A percentile compares a stretch with the other conserved stretches of the same genome.
These are phyloP conservation scores for Canavalia gladiata DNA, from an alignment of 306 rosid genomes.

Conservation along the genomic window DNA sequence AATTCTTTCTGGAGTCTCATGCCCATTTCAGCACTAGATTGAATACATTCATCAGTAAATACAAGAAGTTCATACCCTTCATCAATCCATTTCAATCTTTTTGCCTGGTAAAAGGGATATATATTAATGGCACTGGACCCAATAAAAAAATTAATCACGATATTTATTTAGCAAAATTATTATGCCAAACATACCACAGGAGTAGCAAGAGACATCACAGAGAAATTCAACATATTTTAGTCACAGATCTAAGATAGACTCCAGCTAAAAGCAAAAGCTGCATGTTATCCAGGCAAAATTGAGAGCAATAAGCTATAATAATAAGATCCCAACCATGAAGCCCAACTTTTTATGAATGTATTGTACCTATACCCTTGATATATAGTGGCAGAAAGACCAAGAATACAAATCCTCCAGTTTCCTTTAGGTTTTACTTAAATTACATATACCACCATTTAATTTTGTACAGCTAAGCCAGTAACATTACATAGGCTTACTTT, in stretches of 20 bases:
- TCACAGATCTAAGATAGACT: slow-evolving; percentile 3
- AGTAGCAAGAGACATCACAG: neutral
- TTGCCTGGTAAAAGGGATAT: slow-evolving; percentile 60
- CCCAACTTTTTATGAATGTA: neutral
- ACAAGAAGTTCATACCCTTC: slow-evolving; percentile 78
- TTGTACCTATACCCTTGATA: neutral
- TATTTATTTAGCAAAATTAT: slow-evolving; percentile 8
- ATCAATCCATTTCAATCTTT: slow-evolving; percentile 86
- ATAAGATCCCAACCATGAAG: neutral
- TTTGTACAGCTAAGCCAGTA: neutral
- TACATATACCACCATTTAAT: neutral
- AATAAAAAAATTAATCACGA: slow-evolving; percentile 4
- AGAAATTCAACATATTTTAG: neutral
- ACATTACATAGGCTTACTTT: neutral
- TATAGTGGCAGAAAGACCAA: neutral
- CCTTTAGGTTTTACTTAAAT: neutral
- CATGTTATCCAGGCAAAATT: slow-evolving; percentile 1
- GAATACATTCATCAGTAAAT: slow-evolving; percentile 61
- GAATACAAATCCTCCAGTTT: neutral
- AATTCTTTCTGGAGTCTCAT: slow-evolving; percentile 48
- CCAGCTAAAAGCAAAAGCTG: slow-evolving; percentile 1
- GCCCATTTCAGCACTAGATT: slow-evolving; percentile 43
- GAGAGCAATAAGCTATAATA: neutral
- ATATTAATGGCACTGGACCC: slow-evolving; percentile 20
- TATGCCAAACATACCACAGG: neutral